Evolutionary conservation across 768 basidiomycete species (phyloP).

Genomic region (Boletus rubropictus): DNA sequence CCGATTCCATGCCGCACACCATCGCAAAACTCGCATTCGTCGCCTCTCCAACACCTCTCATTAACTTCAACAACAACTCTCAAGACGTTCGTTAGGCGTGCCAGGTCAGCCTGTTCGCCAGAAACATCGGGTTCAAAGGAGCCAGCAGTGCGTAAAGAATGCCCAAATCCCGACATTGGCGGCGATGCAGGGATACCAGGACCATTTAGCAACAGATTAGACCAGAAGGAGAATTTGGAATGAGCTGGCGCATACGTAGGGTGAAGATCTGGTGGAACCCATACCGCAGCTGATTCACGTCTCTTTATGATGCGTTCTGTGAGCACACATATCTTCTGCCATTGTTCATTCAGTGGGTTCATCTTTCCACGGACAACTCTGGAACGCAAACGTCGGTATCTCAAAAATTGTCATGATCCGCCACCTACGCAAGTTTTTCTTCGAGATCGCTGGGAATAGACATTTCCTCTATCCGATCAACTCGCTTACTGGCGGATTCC

Average conservation of each 20-base stretch:
- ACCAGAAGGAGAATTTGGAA: conserved; percentile 52
- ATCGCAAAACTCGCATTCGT: conserved; percentile 72
- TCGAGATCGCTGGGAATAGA: conserved; percentile 88
- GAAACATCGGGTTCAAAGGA: conserved; percentile 25
- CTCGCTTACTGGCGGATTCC: conserved; percentile 73
- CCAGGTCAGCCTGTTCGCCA: conserved; percentile 67
- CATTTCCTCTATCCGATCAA: conserved; percentile 85
- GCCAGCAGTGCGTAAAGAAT: conserved; percentile 7
- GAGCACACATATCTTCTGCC: conserved; percentile 85
- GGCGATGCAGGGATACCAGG: conserved; percentile 27
- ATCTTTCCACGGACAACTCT: conserved; percentile 75
- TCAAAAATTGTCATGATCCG: neutral
- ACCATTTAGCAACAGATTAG: conserved; percentile 30
- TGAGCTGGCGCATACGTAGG: conserved; percentile 65
- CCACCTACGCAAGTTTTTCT: conserved; percentile 71
- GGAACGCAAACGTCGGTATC: conserved; percentile 5
- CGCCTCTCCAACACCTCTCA: conserved; percentile 78
- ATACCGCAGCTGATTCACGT: conserved; percentile 89
- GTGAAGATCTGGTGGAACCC: conserved; percentile 55
- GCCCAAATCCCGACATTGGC: conserved; percentile 10
- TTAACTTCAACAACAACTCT: conserved; percentile 73
- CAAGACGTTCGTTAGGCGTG: conserved; percentile 77
- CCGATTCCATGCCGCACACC: conserved; percentile 71
- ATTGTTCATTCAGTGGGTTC: conserved; percentile 76
- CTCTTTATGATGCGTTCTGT: conserved; percentile 86